These are phyloP conservation scores for Raffaelea arxii DNA, from an alignment of 2,329 filamentous ascomycete genomes.

Conservation along the genomic window DNA sequence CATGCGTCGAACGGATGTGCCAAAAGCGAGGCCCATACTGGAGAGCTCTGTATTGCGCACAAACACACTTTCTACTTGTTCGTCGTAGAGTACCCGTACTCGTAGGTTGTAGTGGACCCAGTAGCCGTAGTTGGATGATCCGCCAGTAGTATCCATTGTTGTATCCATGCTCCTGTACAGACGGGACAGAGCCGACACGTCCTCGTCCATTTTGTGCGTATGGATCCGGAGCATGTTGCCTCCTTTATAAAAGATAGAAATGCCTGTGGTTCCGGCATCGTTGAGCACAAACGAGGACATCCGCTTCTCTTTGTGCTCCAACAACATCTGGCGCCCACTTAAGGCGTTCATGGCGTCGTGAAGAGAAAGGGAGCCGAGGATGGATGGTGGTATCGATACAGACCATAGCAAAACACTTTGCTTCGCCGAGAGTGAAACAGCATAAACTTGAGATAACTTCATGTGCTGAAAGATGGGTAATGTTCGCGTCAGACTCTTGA, in stretches of 20 bases:
- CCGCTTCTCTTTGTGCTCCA: not conserved
- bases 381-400: not conserved
- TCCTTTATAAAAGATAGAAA: not conserved
- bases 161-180: too few relatives aligned
- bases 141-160: not conserved
- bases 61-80: not conserved
- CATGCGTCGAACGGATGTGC: not conserved
- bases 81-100: not conserved
- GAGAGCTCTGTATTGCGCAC: too few relatives aligned
- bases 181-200: not conserved
- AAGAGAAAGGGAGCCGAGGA: not conserved
- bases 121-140: not conserved
- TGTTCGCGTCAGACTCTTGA: too few relatives aligned
- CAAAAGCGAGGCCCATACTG: not conserved
- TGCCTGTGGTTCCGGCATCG: not conserved
- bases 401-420: not conserved
- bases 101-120: not conserved
- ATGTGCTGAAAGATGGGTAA: too few relatives aligned
- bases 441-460: not conserved
- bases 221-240: not conserved
- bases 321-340: not conserved
- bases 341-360: not conserved
- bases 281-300: not conserved
- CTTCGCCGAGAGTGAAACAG: too few relatives aligned
- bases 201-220: not conserved